phyloP scores from a whole-genome alignment of 179 eudicot species.

The Beta lomatogona region DNA sequence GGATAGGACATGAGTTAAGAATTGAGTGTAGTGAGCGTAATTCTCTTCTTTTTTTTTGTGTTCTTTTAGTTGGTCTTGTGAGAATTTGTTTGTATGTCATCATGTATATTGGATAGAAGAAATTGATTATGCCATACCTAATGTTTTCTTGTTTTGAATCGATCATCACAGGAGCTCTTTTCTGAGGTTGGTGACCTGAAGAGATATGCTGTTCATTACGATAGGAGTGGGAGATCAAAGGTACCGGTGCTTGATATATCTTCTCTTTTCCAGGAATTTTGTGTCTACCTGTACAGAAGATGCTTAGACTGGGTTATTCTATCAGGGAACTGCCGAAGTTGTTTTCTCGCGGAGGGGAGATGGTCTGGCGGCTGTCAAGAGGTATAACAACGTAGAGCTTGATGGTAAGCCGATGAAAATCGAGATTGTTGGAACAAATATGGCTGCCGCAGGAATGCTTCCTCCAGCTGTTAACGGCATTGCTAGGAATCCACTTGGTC shows the following conservation, averaged over 20 bases:
- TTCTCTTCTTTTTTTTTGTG: no score
- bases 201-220: conserved; percentile 61
- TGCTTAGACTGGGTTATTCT: conserved; percentile 14
- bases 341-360: conserved; percentile 49
- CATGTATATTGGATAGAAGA: neutral
- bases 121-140: neutral
- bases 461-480: conserved; percentile 40
- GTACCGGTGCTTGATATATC: conserved; percentile 32
- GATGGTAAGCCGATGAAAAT: conserved; percentile 62
- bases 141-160: neutral
- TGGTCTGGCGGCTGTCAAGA: conserved; percentile 53
- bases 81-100: neutral
- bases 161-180: conserved; percentile 58
- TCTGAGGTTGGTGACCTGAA: conserved; percentile 80
- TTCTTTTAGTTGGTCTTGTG: neutral
- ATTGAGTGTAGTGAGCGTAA: neutral
- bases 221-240: conserved; percentile 82
- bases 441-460: conserved; percentile 28
- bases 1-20: neutral
- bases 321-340: conserved; percentile 54
- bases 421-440: conserved; percentile 49
- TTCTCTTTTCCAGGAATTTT: neutral
- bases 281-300: neutral
- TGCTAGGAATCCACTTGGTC: conserved; percentile 54
- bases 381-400: conserved; percentile 56